phyloP scores from a whole-genome alignment of 2,329 filamentous ascomycete genomes.

The Fusarium brachygibbosum region DNA sequence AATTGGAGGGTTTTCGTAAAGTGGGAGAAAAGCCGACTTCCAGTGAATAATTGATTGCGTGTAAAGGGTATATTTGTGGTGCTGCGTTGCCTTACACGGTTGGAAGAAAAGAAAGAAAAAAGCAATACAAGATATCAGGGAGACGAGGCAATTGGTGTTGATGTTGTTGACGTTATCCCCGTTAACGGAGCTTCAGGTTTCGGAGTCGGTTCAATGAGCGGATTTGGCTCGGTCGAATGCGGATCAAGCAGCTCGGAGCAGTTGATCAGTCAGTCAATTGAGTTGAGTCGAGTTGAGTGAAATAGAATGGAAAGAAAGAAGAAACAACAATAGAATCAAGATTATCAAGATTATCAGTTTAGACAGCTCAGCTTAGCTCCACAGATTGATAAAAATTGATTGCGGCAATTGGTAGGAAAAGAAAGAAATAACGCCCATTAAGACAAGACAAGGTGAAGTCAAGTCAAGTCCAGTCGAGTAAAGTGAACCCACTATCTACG shows the following conservation, averaged over 20 bases:
- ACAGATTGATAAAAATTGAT: constrained; percentile 29
- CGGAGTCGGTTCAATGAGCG: constrained; percentile 38
- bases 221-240: constrained; percentile 43
- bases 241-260: constrained; percentile 5
- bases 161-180: constrained; percentile 35
- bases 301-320: neutral
- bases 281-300: neutral
- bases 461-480: constrained; percentile 4
- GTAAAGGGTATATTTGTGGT: too few relatives aligned
- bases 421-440: constrained; percentile 13
- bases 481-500: constrained; percentile 39
- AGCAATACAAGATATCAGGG: constrained; percentile 2
- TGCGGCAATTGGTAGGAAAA: constrained; percentile 41
- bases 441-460: constrained; percentile 1
- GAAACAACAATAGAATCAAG: constrained; percentile 10
- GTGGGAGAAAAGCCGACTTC: constrained; percentile 29
- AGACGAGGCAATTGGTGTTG: constrained; percentile 13
- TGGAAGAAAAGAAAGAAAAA: neutral
- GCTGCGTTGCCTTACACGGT: too few relatives aligned
- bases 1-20: constrained; percentile 34
- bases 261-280: neutral
- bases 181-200: constrained; percentile 47
- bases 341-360: constrained; percentile 41
- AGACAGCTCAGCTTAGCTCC: constrained; percentile 20
- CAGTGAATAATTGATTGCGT: constrained; percentile 19